These are phyloP conservation scores for Ananas comosus DNA, from an alignment of 176 grass and related monocot genomes.

Conservation along the genomic window DNA sequence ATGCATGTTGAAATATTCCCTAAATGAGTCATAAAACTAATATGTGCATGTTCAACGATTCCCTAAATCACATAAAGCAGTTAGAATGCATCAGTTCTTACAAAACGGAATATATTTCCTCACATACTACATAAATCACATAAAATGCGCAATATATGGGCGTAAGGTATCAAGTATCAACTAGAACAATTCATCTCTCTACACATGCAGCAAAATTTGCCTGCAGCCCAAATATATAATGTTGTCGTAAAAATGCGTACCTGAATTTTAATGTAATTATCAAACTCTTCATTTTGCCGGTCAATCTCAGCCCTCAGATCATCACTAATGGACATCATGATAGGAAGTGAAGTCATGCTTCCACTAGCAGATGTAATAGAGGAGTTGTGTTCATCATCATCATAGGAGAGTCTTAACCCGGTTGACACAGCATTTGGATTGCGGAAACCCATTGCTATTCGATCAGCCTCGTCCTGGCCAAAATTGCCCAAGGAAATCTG, in stretches of 20 bases:
- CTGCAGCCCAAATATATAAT: too few species aligned
- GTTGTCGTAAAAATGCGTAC: slow-evolving; percentile 5
- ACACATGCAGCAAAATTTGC: too few species aligned
- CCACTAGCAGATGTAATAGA: slow-evolving; percentile 39
- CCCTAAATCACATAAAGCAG: too few species aligned
- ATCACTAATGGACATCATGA: slow-evolving; percentile 17
- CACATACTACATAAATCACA: too few species aligned
- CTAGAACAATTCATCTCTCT: too few species aligned
- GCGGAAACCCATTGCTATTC: slow-evolving; percentile 13
- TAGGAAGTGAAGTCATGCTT: slow-evolving; percentile 33
- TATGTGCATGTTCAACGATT: not conserved
- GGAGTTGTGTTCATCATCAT: slow-evolving; percentile 44
- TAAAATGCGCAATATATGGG: too few species aligned
- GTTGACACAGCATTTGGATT: slow-evolving; percentile 41
- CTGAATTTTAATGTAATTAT: slow-evolving; percentile 27
- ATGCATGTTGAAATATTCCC: not conserved
- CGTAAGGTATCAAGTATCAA: too few species aligned
- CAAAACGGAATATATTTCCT: too few species aligned
- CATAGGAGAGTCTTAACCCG: slow-evolving; percentile 38
- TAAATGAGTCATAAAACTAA: not conserved
- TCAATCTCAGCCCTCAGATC: slow-evolving; percentile 38
- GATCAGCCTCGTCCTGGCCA: slow-evolving; percentile 20
- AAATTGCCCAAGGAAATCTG: slow-evolving; percentile 46
- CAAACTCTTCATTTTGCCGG: slow-evolving; percentile 36
- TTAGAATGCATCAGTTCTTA: too few species aligned